Evolutionary conservation across 495 filamentous ascomycete genomes (phyloP), one percentile per base, ranked within the genome.

Genomic region (Neurospora tetrasperma): DNA sequence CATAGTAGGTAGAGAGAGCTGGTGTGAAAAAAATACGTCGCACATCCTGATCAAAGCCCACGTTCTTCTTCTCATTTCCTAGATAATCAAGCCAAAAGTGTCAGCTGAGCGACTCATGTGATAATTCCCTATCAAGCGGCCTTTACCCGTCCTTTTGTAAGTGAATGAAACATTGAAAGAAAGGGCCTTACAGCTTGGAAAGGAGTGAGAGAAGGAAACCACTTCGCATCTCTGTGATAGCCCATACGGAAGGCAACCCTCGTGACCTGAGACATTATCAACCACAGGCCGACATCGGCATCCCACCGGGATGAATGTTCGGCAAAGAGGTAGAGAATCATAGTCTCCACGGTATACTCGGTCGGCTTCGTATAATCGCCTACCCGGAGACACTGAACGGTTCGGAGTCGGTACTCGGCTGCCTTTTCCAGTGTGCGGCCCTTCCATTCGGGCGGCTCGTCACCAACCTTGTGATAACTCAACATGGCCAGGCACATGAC

Each of bases 181-280:
- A 35, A 35, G 18, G 27, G 27, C 54, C 84, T 70, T 80, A 86
- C 84, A 31, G 90, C 94, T 79, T 96, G 90, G 76, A 95, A 97
- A 6, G 94, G 91, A 5, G 90, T 89, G 74, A 99, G 90, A 70
- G 89, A 90, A 14, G 92, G 86, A 77, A 93, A 97, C 81, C 90
- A 89, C 77, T 91, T 92, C 16, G 93, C 89, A 79, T 99, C 96
- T 71, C 96, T 89, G 78, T 99, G 96, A 73, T 97, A 96, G 68
- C 96, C 96, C 93, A 97, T 97, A 38, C 93, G 88, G 86, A 98
- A 94, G 11, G 95, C 93, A 71, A 97, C 83, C 72, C 95, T 89
- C 35, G 92, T 90, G 73, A 97, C 89, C 76, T 96, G 88, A 27
- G 93, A 91, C 9, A 89, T 86, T 71, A 96, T 87, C 68, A 97